Percentiles rank a stretch among this genome's conserved stretches.
These are phyloP conservation scores for Geosmithia flava DNA, from an alignment of 2,329 filamentous ascomycete genomes.

Conservation along the genomic window DNA sequence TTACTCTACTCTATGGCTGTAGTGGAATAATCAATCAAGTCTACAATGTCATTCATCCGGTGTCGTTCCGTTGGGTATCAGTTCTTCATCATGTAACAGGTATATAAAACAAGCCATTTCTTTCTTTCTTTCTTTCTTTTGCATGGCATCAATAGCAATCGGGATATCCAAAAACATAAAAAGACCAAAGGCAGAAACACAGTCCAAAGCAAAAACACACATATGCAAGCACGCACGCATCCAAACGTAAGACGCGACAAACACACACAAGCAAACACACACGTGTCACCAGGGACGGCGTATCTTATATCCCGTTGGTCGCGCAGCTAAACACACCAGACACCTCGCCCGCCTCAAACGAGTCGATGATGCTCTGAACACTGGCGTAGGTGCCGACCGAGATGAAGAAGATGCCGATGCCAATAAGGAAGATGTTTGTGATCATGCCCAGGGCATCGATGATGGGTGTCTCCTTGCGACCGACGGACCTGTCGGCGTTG, in stretches of 20 bases:
- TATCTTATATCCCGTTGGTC: slow-evolving; percentile 46
- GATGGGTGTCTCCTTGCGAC: slow-evolving; percentile 32
- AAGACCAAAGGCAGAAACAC: too few species aligned
- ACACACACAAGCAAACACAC: too few species aligned
- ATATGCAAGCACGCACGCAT: background rate
- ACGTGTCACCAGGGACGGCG: background rate
- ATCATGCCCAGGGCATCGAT: slow-evolving; percentile 39
- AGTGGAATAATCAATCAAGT: too few species aligned
- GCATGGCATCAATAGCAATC: too few species aligned
- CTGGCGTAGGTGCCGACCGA: slow-evolving; percentile 70
- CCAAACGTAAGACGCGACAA: too few species aligned
- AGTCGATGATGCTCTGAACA: slow-evolving; percentile 62
- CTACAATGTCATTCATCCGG: too few species aligned
- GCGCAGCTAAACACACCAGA: slow-evolving; percentile 64
- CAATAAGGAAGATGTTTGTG: slow-evolving; percentile 62
- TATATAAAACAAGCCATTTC: too few species aligned
- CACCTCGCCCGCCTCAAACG: slow-evolving; percentile 53
- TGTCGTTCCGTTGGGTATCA: too few species aligned
- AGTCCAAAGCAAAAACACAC: background rate
- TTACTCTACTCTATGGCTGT: too few species aligned
- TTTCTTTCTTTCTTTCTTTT: too few species aligned
- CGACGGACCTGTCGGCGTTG: slow-evolving; percentile 42
- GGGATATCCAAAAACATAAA: too few species aligned
- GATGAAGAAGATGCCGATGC: slow-evolving; percentile 70
- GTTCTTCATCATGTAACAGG: too few species aligned